Percentiles rank a stretch among this genome's conserved stretches.
These are phyloP conservation scores for Acorus calamus DNA, from an alignment of 106 monocot genomes.

Conservation along the genomic window DNA sequence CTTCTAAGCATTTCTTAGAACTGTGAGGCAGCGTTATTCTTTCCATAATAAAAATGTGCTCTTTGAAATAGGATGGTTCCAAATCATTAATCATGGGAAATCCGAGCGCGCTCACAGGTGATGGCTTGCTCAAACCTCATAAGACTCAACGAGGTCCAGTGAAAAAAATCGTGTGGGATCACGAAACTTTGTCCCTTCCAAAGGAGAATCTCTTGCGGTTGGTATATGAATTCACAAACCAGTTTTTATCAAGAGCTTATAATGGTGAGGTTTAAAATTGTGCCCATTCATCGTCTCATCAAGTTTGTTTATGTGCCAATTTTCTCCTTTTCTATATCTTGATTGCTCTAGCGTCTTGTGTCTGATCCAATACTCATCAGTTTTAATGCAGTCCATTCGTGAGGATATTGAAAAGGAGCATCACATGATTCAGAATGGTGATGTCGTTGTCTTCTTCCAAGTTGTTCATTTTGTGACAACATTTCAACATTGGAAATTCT, in stretches of 20 bases:
- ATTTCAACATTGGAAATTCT: slow-evolving; percentile 58
- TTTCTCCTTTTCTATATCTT: not conserved
- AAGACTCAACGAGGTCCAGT: slow-evolving; percentile 60
- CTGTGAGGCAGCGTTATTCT: not conserved
- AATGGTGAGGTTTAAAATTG: slow-evolving; percentile 37
- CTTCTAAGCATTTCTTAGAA: not conserved
- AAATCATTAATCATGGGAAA: slow-evolving; percentile 64
- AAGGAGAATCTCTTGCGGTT: slow-evolving; percentile 40
- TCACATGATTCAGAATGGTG: slow-evolving; percentile 53
- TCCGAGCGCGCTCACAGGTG: slow-evolving; percentile 40
- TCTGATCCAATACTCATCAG: slow-evolving; percentile 36
- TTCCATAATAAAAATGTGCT: too few relatives aligned
- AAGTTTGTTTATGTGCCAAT: not conserved
- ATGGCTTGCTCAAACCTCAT: slow-evolving; percentile 39
- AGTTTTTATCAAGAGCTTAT: slow-evolving; percentile 72
- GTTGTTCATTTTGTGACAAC: slow-evolving; percentile 61
- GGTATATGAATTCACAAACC: slow-evolving; percentile 55
- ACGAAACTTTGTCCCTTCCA: slow-evolving; percentile 21
- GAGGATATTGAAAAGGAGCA: slow-evolving; percentile 74
- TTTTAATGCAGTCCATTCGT: slow-evolving; percentile 74
- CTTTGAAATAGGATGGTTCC: slow-evolving; percentile 64
- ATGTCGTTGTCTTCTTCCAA: slow-evolving; percentile 64
- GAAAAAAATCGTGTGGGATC: slow-evolving; percentile 80
- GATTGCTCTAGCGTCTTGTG: slow-evolving; percentile 3
- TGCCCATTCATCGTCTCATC: not conserved